Base-by-base conservation (phyloP, 345 rosid species). In the Citrus reticulata region DNA sequence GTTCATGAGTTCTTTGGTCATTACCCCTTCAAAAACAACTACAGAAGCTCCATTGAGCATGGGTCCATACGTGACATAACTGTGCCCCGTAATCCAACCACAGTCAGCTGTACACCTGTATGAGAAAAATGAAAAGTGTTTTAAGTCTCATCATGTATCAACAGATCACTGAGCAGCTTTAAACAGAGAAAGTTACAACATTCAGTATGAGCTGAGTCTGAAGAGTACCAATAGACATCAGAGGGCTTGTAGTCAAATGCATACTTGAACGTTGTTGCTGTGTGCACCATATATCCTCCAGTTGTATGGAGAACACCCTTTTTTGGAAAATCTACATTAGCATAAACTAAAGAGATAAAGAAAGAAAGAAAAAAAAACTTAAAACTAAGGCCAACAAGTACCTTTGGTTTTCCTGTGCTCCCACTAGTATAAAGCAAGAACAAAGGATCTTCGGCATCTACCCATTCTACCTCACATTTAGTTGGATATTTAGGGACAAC, bases 1-100 rank as follows among this genome's bases (percentile, higher is more conserved):
- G 4, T 39, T 57, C 69, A 49, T 16, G 32, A 54, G 46, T 61
- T 77, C 49, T 49, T 20, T 57, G 37, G 51, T 39, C 64, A 80
- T 92, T 93, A 96, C 99, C 97, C 99, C 99, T 87, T 96, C 99
- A 79, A 67, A 93, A 74, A 96, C 86, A 75, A 96, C 86, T 78
- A 79, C 78, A 39, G 91, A 78, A 58, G 99, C 99, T 84, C 97
- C 98, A 86, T 96, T 96, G 72, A 96, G 99, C 95, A 94, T 81
- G 39, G 99, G 99, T 75, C 99, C 99, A 79, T 96, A 96, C 37
- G 98, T 93, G 74, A 96, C 98, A 79, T 96, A 96, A 83, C 99
- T 96, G 81, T 96, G 99, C 73, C 99, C 99, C 30, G 99, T 96
- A 62, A 96, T 94, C 99, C 99, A 96, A 80, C 99, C 99, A 90